Percentiles rank a stretch among this genome's conserved stretches.
phyloP scores from a whole-genome alignment of 1,139 yeast genomes.

The Arxiozyma slooffiae region DNA sequence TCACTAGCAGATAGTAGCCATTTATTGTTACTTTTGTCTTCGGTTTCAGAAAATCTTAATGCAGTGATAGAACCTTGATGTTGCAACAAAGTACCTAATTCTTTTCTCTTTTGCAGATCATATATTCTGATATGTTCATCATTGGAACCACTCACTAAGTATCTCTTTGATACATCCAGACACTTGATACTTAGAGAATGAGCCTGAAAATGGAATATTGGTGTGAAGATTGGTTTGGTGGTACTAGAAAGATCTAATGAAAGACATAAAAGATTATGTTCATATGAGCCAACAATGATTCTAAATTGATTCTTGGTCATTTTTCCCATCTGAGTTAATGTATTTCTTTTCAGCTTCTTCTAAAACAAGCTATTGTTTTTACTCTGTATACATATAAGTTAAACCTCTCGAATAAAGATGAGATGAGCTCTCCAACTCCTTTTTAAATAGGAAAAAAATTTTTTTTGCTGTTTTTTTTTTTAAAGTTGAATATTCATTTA shows the following conservation, averaged over 20 bases:
- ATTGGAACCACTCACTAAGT: constrained; percentile 86
- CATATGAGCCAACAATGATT: constrained; percentile 88
- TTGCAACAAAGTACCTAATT: constrained; percentile 78
- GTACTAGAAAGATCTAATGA: constrained; percentile 46
- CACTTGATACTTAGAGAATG: constrained; percentile 82
- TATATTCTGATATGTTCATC: constrained; percentile 94
- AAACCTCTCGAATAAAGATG: neutral
- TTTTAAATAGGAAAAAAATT: neutral
- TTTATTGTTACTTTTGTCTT: constrained; percentile 40
- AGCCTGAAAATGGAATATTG: constrained; percentile 92
- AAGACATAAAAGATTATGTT: constrained; percentile 80
- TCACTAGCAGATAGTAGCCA: constrained; percentile 90
- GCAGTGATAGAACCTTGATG: constrained; percentile 86
- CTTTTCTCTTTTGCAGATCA: constrained; percentile 88
- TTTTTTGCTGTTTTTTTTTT: neutral
- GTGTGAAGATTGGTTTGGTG: constrained; percentile 62
- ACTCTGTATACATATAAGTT: too few relatives aligned
- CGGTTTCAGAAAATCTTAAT: constrained; percentile 56
- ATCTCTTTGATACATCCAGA: constrained; percentile 73
- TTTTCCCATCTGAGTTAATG: neutral
- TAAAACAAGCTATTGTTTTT: too few relatives aligned
- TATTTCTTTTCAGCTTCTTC: too few relatives aligned
- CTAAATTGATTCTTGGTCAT: constrained; percentile 43
- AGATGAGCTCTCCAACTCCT: constrained; percentile 1
- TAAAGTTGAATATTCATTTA: neutral